phyloP scores from a whole-genome alignment of 225 moss, liverwort and hornwort genomes.

The Sphagnum contortum region DNA sequence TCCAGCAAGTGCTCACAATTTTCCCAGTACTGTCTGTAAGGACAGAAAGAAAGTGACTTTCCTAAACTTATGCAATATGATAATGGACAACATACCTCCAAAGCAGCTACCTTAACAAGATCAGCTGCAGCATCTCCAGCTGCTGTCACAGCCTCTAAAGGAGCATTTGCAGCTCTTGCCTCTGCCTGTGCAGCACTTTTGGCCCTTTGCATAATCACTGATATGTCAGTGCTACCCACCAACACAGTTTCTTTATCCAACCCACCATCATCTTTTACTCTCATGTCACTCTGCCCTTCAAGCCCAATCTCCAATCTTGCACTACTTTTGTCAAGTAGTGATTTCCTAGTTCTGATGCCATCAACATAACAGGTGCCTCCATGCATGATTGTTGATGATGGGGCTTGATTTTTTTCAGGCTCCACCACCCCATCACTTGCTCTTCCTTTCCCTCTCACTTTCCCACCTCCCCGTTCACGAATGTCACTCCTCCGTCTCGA shows the following conservation, averaged over 20 bases:
- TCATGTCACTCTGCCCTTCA: conserved; percentile 29
- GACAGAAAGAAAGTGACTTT: no score
- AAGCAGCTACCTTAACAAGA: conserved; percentile 76
- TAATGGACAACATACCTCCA: conserved; percentile 43
- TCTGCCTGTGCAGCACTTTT: conserved; percentile 86
- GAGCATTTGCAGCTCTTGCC: conserved; percentile 86
- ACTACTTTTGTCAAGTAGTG: conserved; percentile 35
- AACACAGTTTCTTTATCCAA: conserved; percentile 53
- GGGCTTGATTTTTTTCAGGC: conserved; percentile 43
- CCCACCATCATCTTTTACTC: conserved; percentile 40
- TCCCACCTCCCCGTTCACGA: conserved; percentile 65
- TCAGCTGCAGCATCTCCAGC: conserved; percentile 99
- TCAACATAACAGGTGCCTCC: conserved; percentile 24
- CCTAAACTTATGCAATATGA: no score
- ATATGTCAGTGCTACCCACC: conserved; percentile 76
- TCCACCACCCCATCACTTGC: conserved; percentile 47
- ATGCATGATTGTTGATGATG: conserved; percentile 28
- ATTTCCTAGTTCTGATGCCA: conserved; percentile 39
- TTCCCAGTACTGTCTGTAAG: no score
- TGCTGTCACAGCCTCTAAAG: conserved; percentile 83
- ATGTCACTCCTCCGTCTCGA: conserved; percentile 77
- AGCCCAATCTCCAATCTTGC: conserved; percentile 22
- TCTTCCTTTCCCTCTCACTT: conserved; percentile 75
- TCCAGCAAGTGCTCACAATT: no score
- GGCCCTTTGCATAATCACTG: conserved; percentile 63